A percentile compares a stretch with the other conserved stretches of the same genome.
These are phyloP conservation scores for Camptophora hylomeconis DNA, from an alignment of 2,329 filamentous ascomycete species.

Conservation along the genomic window DNA sequence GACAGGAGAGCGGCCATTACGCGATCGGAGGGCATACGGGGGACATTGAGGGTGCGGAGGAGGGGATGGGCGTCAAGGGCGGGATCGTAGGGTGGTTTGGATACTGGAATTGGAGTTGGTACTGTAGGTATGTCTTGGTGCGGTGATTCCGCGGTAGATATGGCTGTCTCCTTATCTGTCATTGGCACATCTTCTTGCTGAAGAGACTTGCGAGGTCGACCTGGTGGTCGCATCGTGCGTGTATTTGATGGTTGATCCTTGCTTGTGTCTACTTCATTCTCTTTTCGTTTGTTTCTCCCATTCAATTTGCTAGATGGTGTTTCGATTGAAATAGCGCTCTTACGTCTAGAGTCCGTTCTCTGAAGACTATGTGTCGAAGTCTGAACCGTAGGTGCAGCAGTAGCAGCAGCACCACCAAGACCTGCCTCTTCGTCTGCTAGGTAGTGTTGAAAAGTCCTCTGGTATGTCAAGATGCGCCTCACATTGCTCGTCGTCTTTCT, in stretches of 20 bases:
- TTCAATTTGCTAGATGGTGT: too few species aligned
- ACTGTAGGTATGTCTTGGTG: constrained; percentile 1
- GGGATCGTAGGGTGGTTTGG: constrained; percentile 23
- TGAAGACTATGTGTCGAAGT: too few species aligned
- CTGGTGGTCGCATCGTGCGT: too few species aligned
- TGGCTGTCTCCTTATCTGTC: constrained; percentile 1
- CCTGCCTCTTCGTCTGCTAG: constrained; percentile 38
- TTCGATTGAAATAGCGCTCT: too few species aligned
- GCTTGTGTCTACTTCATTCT: too few species aligned
- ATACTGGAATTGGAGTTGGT: constrained; percentile 13
- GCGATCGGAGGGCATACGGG: constrained; percentile 32
- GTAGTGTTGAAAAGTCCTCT: constrained; percentile 37
- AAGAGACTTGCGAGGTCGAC: constrained; percentile 1
- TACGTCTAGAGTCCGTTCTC: too few species aligned
- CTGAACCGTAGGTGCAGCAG: too few species aligned
- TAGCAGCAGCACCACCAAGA: constrained; percentile 19
- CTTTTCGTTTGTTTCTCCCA: too few species aligned
- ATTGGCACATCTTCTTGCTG: constrained; percentile 5
- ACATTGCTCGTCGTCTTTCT: constrained; percentile 34
- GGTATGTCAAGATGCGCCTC: constrained; percentile 33
- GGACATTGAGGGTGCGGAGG: constrained; percentile 25
- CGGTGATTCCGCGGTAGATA: constrained; percentile 1
- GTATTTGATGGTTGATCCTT: too few species aligned
- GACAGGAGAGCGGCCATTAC: constrained; percentile 32
- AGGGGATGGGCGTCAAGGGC: constrained; percentile 13